phyloP scores from a whole-genome alignment of 352 stramenopile genomes.

The Globisporangium lucens region DNA sequence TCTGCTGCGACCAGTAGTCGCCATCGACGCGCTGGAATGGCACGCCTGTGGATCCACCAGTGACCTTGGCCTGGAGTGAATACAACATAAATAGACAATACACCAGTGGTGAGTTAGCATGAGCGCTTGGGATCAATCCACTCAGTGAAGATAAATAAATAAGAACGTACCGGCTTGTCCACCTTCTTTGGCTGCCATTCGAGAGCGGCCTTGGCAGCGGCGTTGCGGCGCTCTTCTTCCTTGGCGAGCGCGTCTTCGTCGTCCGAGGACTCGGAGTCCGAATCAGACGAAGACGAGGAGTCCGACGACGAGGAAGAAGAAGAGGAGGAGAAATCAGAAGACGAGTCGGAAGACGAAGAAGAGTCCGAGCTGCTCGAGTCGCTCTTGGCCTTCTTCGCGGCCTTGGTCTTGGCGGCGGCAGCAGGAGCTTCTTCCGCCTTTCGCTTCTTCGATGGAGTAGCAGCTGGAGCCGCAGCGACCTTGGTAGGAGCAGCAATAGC shows the following conservation, averaged over 20 bases:
- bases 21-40: slow-evolving; percentile 98
- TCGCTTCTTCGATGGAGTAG: slow-evolving; percentile 40
- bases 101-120: background rate
- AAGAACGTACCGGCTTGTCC: slow-evolving; percentile 38
- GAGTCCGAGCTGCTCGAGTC: slow-evolving; percentile 43
- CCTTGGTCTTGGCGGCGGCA: slow-evolving; percentile 19
- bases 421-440: slow-evolving; percentile 37
- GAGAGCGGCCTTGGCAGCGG: slow-evolving; percentile 86
- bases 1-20: slow-evolving; percentile 92
- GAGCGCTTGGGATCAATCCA: background rate
- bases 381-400: slow-evolving; percentile 37
- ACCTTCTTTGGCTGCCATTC: slow-evolving; percentile 92
- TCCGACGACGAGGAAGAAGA: slow-evolving; percentile 40
- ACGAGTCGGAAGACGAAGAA: slow-evolving; percentile 50
- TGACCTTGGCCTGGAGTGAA: slow-evolving; percentile 25
- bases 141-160: background rate
- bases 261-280: slow-evolving; percentile 28
- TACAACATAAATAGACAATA: slow-evolving; percentile 6
- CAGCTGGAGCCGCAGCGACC: slow-evolving; percentile 16
- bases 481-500: slow-evolving; percentile 23
- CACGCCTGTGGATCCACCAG: slow-evolving; percentile 81
- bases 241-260: slow-evolving; percentile 69
- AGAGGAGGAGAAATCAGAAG: slow-evolving; percentile 42
- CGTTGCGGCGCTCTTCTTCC: slow-evolving; percentile 61
- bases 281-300: slow-evolving; percentile 30